Evolutionary conservation across 2,329 filamentous ascomycete species (phyloP).

Genomic region (Verticillium alfalfae): DNA sequence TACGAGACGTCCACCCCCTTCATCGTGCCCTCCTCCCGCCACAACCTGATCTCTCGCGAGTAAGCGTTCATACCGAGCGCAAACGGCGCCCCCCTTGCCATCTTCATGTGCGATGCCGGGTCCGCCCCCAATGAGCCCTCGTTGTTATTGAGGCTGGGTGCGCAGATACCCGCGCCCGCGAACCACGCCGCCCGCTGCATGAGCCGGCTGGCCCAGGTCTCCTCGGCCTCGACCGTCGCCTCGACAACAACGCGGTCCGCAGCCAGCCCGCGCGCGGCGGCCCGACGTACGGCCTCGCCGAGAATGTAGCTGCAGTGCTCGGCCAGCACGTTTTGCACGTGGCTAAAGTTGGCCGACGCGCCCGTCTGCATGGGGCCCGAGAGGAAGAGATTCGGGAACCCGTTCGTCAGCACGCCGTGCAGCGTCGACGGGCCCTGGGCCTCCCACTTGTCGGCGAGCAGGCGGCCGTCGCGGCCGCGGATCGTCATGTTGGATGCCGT

Average conservation of each 20-base stretch:
- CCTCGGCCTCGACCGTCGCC: constrained; percentile 36
- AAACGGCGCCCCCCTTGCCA: constrained; percentile 20
- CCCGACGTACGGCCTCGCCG: constrained; percentile 13
- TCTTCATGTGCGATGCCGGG: constrained; percentile 23
- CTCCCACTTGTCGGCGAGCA: constrained; percentile 39
- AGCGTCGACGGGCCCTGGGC: constrained; percentile 38
- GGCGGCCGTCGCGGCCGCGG: constrained; percentile 34
- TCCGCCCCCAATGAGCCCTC: constrained; percentile 29
- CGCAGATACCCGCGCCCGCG: constrained; percentile 38
- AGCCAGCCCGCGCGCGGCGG: constrained; percentile 6
- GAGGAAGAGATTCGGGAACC: constrained; percentile 53
- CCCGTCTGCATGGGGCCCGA: constrained; percentile 34
- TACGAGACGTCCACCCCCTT: constrained; percentile 7
- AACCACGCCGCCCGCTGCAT: constrained; percentile 31
- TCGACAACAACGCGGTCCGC: constrained; percentile 27
- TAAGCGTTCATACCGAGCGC: constrained; percentile 25
- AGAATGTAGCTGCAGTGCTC: constrained; percentile 36
- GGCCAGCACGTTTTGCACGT: constrained; percentile 25
- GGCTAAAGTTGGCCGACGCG: constrained; percentile 30
- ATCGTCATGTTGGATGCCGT: constrained; percentile 18
- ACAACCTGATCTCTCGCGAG: constrained; percentile 16
- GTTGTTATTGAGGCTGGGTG: constrained; percentile 47
- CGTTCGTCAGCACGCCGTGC: constrained; percentile 41
- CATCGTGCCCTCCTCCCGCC: constrained; percentile 23
- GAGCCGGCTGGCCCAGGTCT: constrained; percentile 37